Evolutionary conservation across 2,329 filamentous ascomycete genomes (phyloP).

Genomic region (Colletotrichum lini): DNA sequence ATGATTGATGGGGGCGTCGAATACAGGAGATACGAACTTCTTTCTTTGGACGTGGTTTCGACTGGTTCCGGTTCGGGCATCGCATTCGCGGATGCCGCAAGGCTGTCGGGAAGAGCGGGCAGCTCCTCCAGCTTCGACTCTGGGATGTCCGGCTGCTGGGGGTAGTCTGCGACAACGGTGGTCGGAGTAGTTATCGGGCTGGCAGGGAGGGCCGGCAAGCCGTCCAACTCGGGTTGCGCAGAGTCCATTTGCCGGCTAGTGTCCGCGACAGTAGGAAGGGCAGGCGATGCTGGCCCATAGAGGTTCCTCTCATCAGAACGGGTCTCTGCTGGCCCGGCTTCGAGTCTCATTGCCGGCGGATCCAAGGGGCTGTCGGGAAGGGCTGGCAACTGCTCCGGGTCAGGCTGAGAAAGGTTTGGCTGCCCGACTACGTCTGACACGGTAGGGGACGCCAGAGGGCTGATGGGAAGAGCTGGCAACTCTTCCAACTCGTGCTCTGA

Average conservation of each 20-base stretch:
- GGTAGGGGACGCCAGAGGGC: not conserved
- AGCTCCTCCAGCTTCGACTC: conserved; percentile 29
- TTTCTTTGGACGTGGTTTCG: conserved; percentile 59
- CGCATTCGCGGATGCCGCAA: conserved; percentile 36
- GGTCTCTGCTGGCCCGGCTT: not conserved
- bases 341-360: not conserved
- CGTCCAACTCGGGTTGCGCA: conserved; percentile 9
- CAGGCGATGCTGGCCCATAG: conserved; percentile 5
- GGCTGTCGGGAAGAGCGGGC: conserved; percentile 33
- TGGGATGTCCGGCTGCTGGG: not conserved
- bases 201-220: conserved; percentile 39
- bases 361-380: conserved; percentile 23
- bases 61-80: conserved; percentile 56
- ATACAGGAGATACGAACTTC: conserved; percentile 59
- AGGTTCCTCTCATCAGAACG: not conserved
- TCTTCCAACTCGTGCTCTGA: conserved; percentile 7
- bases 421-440: not conserved
- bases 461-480: conserved; percentile 24
- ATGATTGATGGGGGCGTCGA: conserved; percentile 55
- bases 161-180: not conserved
- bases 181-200: conserved; percentile 37
- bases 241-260: not conserved
- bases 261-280: conserved; percentile 4
- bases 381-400: conserved; percentile 13
- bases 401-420: not conserved